phyloP scores from a whole-genome alignment of 2,329 filamentous ascomycete genomes.

The Fusarium camptoceras region DNA sequence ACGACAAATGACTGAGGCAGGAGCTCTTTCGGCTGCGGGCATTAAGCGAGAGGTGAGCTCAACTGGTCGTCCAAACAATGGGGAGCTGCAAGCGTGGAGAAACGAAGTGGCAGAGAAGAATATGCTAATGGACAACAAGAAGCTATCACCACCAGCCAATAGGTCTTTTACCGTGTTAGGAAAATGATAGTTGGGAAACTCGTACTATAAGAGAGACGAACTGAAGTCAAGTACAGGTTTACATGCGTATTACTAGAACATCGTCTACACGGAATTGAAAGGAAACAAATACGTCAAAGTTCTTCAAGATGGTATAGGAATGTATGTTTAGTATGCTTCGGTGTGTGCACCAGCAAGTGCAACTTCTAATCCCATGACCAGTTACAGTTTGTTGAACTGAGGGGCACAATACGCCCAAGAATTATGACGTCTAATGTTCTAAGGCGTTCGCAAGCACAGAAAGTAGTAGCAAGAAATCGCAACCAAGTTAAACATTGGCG shows the following conservation, averaged over 20 bases:
- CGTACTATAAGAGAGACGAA: neutral
- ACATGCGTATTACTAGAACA: neutral
- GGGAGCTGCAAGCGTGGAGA: neutral
- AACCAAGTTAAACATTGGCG: neutral
- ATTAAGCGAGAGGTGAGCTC: neutral
- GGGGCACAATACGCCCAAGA: neutral
- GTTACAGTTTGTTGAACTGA: neutral
- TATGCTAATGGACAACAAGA: neutral
- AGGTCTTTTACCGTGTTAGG: neutral
- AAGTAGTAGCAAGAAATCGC: neutral
- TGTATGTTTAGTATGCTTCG: neutral
- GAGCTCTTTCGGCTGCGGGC: neutral
- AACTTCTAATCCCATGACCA: neutral
- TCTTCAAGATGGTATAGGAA: too few relatives aligned
- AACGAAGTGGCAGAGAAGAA: neutral
- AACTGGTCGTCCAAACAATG: neutral
- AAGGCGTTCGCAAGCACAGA: neutral
- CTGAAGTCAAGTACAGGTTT: neutral
- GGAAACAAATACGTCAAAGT: neutral
- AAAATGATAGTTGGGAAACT: neutral
- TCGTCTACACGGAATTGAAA: neutral
- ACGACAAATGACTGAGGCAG: constrained; percentile 26
- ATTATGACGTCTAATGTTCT: neutral
- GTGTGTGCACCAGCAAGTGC: neutral
- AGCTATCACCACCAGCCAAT: neutral